These are phyloP conservation scores for Peronospora belbahrii DNA, from an alignment of 352 stramenopile species.

Conservation along the genomic window DNA sequence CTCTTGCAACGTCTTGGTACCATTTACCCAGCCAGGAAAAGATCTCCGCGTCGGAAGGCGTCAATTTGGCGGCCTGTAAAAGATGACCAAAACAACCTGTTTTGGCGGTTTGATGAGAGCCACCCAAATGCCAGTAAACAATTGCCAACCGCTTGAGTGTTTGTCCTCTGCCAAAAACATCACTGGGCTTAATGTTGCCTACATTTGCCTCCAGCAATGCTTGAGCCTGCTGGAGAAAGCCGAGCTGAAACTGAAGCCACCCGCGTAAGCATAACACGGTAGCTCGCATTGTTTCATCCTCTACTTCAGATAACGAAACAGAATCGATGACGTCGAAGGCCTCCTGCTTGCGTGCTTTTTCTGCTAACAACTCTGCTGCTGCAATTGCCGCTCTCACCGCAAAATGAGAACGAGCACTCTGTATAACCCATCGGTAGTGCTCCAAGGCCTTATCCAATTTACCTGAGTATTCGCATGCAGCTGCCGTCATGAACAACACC, in stretches of 20 bases:
- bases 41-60: constrained; percentile 51
- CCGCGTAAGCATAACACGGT: constrained; percentile 28
- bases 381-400: constrained; percentile 32
- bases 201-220: constrained; percentile 32
- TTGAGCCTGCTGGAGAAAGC: constrained; percentile 29
- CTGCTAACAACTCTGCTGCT: constrained; percentile 37
- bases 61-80: constrained; percentile 67
- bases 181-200: constrained; percentile 16
- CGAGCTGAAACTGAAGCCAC: constrained; percentile 44
- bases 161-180: constrained; percentile 20
- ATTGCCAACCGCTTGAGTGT: constrained; percentile 65
- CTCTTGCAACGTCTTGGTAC: constrained; percentile 53
- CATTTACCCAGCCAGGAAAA: constrained; percentile 73
- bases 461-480: constrained; percentile 42
- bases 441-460: constrained; percentile 39
- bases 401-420: constrained; percentile 15
- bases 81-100: constrained; percentile 51
- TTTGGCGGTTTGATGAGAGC: constrained; percentile 43
- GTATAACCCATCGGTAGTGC: constrained; percentile 30
- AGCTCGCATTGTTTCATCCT: constrained; percentile 18
- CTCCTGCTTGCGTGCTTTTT: constrained; percentile 25
- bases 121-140: constrained; percentile 66
- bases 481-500: constrained; percentile 45
- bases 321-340: constrained; percentile 28
- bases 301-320: constrained; percentile 9